These are phyloP conservation scores for Musa acuminata DNA, from an alignment of 176 grass and related monocot species.

Conservation along the genomic window DNA sequence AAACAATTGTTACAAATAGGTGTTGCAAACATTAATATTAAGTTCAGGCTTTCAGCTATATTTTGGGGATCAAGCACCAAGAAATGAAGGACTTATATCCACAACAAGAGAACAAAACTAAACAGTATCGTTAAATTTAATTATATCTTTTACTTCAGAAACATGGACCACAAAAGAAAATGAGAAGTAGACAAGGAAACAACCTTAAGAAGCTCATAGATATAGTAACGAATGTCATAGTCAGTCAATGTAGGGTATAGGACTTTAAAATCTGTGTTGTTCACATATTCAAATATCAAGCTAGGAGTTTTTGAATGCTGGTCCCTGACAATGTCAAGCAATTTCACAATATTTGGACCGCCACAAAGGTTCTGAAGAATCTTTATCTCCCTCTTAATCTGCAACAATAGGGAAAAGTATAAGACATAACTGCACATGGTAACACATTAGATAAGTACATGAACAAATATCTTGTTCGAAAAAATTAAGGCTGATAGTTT, in stretches of 20 bases:
- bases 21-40: not conserved
- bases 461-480: not conserved
- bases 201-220: conserved; percentile 99
- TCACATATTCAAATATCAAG: conserved; percentile 93
- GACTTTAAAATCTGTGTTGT: conserved; percentile 97
- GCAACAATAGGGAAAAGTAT: conserved; percentile 24
- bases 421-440: not conserved
- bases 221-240: conserved; percentile 98
- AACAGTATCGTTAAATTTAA: not conserved
- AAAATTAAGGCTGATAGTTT: not conserved
- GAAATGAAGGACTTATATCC: too few relatives aligned
- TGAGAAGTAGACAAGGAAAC: not conserved
- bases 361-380: conserved; percentile 98
- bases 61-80: too few relatives aligned
- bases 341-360: conserved; percentile 84
- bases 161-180: conserved; percentile 7
- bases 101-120: too few relatives aligned
- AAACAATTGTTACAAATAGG: not conserved
- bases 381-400: conserved; percentile 99
- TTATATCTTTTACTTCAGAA: not conserved
- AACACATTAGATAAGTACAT: not conserved
- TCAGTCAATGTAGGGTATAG: conserved; percentile 84
- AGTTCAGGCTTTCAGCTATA: not conserved
- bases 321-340: conserved; percentile 92
- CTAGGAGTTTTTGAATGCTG: conserved; percentile 94